Base-by-base conservation (phyloP, 1,139 yeast species). In the Martiniozyma asiatica region DNA sequence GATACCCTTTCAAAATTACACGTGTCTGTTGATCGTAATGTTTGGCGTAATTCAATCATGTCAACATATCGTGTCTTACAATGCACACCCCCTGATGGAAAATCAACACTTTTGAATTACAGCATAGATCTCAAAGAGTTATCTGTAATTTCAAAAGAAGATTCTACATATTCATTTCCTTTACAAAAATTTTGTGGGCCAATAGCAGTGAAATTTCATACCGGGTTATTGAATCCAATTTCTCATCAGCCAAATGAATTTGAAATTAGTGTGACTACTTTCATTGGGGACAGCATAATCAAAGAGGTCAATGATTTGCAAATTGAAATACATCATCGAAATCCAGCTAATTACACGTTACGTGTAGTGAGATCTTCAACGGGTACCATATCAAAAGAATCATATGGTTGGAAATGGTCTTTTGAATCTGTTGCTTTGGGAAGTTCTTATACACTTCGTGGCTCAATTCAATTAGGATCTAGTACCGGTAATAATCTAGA, bases 81-180 rank as follows among this genome's bases (percentile, higher is more conserved):
- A 11, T 82, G 87, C 45, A 65, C 80, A 14, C 98, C 98, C 4
- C 94, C 97, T 0, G 96, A 89, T 51, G 97, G 94, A 4, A 65
- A 61, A 38, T 70, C 74, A 24, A 61, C 67, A 5, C 52, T 89
- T 13, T 67, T 78, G 65, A 58, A 68, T 15, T 89, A 89, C 48
- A 61, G 68, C 6, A 52, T 80, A 20, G 81, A 80, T 36, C 50
- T 55, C 33, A 45, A 47, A 37, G 43, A 39, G 26, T 22, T 37
- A n/a, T 20, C 23, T 4, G 24, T 25, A 12, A 13, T 30, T 10
- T 15, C 27, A 9, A 12, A 17, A 6, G 17, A 22, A 18, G 26
- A 40, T 33, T 22, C 31, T 30, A 25, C 49, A 13, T 21, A 26
- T n/a, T 20, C 24, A 29, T 37, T 40, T 6, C 49, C 41, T 46